These are phyloP conservation scores for Vanrija humicola DNA, from an alignment of 1,284 basidiomycete genomes.

Conservation along the genomic window DNA sequence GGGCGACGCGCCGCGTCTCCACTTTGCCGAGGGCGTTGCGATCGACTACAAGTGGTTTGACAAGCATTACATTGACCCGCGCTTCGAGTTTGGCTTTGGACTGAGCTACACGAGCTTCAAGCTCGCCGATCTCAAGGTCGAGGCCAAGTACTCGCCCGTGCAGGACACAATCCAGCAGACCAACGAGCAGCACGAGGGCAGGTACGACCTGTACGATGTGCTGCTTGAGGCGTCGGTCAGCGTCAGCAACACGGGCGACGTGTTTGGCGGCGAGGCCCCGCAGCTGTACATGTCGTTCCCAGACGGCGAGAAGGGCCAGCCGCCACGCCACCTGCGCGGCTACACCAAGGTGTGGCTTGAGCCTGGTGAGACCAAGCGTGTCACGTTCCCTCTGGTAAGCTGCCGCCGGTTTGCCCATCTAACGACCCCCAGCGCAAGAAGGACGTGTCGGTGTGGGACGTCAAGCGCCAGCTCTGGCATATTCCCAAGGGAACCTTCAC, in stretches of 20 bases:
- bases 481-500: constrained; percentile 43
- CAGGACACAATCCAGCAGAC: constrained; percentile 47
- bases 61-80: constrained; percentile 45
- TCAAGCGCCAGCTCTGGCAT: constrained; percentile 43
- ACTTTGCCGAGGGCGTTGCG: constrained; percentile 47
- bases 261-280: constrained; percentile 48
- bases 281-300: constrained; percentile 52
- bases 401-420: background rate
- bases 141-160: constrained; percentile 16
- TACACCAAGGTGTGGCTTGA: constrained; percentile 44
- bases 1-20: constrained; percentile 24
- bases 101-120: constrained; percentile 50
- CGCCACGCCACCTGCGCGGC: constrained; percentile 43
- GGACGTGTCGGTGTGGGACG: constrained; percentile 50
- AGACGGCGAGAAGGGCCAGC: constrained; percentile 39
- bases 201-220: constrained; percentile 43
- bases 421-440: constrained; percentile 42
- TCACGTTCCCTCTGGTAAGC: constrained; percentile 45
- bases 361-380: constrained; percentile 33
- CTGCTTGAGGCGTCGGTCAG: constrained; percentile 40
- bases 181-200: constrained; percentile 45
- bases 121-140: constrained; percentile 34
- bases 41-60: constrained; percentile 54
- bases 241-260: constrained; percentile 50
- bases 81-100: constrained; percentile 53